Evolutionary conservation across 1,284 basidiomycete genomes (phyloP).

Genomic region (Rhizoctonia solani): DNA sequence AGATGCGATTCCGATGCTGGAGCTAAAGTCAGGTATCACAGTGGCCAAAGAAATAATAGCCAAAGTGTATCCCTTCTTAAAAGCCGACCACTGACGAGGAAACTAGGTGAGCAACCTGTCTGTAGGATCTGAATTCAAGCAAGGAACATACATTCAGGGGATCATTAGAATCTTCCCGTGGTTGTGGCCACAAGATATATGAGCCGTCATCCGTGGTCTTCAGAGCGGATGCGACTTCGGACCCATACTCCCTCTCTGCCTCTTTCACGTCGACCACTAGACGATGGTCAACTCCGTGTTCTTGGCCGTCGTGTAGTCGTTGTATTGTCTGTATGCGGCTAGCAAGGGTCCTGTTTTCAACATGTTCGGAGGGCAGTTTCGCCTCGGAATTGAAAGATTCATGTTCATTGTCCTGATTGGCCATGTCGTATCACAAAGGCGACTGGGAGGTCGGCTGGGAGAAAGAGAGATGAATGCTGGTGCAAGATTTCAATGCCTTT

Average conservation of each 20-base stretch:
- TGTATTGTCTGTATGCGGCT: slow-evolving; percentile 1
- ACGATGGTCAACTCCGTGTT: neutral
- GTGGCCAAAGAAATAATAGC: slow-evolving; percentile 66
- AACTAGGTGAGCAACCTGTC: neutral
- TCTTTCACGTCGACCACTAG: slow-evolving; percentile 14
- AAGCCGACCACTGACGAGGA: slow-evolving; percentile 51
- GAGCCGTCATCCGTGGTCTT: slow-evolving; percentile 8
- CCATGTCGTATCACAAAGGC: too few species aligned
- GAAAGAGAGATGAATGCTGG: too few species aligned
- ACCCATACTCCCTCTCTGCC: slow-evolving; percentile 21
- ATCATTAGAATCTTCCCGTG: slow-evolving; percentile 11
- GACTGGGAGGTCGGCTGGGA: too few species aligned
- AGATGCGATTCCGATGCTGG: slow-evolving; percentile 64
- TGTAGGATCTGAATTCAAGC: neutral
- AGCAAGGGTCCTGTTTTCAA: neutral
- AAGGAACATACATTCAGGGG: slow-evolving; percentile 11
- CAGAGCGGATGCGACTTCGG: neutral
- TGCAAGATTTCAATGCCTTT: too few species aligned
- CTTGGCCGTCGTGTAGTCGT: slow-evolving; percentile 19
- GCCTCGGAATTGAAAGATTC: neutral
- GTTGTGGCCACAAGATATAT: slow-evolving; percentile 18
- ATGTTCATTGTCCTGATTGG: slow-evolving; percentile 1
- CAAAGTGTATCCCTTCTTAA: slow-evolving; percentile 58
- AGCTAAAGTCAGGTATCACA: slow-evolving; percentile 70
- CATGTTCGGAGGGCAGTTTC: neutral